phyloP scores from a whole-genome alignment of 768 basidiomycete species.

The Arthromyces matolae region DNA sequence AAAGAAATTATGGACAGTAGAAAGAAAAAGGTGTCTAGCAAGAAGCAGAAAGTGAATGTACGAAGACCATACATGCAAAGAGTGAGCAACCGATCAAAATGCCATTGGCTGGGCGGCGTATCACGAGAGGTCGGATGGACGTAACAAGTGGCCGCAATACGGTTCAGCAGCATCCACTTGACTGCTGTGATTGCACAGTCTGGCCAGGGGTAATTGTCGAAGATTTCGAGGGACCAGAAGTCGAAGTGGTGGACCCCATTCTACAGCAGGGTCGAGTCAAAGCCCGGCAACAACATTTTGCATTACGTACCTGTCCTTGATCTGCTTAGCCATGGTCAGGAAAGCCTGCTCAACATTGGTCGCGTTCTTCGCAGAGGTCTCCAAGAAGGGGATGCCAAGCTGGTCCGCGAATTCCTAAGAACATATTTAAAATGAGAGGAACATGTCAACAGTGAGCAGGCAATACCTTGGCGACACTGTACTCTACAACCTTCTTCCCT shows the following conservation, averaged over 20 bases:
- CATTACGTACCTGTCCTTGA: conserved; percentile 74
- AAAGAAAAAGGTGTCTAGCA: conserved; percentile 27
- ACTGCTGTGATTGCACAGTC: conserved; percentile 71
- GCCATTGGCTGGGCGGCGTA: conserved; percentile 14
- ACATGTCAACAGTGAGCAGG: neutral
- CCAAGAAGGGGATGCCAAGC: conserved; percentile 89
- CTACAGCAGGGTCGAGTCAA: too few relatives aligned
- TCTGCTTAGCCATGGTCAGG: conserved; percentile 97
- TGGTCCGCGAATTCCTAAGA: conserved; percentile 91
- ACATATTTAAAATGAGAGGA: conserved; percentile 4
- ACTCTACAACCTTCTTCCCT: conserved; percentile 93
- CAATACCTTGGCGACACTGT: conserved; percentile 77
- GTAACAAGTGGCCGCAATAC: neutral
- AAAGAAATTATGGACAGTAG: conserved; percentile 11
- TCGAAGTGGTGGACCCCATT: conserved; percentile 80
- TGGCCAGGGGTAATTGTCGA: conserved; percentile 83
- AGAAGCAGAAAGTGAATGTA: conserved; percentile 34
- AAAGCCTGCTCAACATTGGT: conserved; percentile 99
- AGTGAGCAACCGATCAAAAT: conserved; percentile 20
- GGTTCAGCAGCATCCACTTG: conserved; percentile 76
- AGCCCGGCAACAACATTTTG: too few relatives aligned
- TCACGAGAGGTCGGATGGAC: conserved; percentile 9
- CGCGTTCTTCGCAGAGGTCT: conserved; percentile 99
- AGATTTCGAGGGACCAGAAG: conserved; percentile 74
- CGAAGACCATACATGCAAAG: conserved; percentile 32